Conservation (phyloP, 1,139 yeast genomes). For the Neolecta irregularis region DNA sequence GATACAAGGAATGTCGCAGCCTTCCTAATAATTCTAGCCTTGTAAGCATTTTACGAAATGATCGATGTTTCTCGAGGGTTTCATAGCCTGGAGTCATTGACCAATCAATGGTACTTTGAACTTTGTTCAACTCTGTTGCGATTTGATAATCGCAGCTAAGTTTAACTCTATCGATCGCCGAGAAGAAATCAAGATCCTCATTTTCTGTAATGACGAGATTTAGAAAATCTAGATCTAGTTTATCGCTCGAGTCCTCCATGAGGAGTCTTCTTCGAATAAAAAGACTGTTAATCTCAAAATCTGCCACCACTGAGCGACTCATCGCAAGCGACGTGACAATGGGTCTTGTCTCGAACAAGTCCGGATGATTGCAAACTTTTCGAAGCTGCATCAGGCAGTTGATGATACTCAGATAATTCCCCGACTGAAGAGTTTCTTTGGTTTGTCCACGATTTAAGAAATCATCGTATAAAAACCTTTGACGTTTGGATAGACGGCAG, state of each 20-base stretch:
- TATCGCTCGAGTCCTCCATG: constrained; percentile 20
- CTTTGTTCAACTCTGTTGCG: constrained; percentile 13
- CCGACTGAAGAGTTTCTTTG: constrained; percentile 81
- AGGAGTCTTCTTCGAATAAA: constrained; percentile 31
- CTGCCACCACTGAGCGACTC: constrained; percentile 43
- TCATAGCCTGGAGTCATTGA: constrained; percentile 27
- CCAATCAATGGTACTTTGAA: constrained; percentile 5
- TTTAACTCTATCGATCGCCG: constrained; percentile 9
- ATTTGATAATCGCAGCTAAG: constrained; percentile 27
- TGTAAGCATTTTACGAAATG: constrained; percentile 32
- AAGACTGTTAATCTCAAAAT: constrained; percentile 33
- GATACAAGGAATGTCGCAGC: constrained; percentile 42
- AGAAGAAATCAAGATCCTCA: constrained; percentile 30
- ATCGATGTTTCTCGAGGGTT: constrained; percentile 44
- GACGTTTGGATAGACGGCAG: constrained; percentile 85
- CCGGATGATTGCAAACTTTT: constrained; percentile 96
- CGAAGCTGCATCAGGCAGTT: constrained; percentile 96
- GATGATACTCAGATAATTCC: constrained; percentile 85
- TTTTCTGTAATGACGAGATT: constrained; percentile 43
- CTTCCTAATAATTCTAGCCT: constrained; percentile 37
- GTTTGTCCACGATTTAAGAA: constrained; percentile 96
- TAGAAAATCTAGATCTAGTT: constrained; percentile 40
- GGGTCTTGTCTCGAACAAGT: constrained; percentile 88
- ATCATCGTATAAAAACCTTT: constrained; percentile 82
- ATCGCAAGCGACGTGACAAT: constrained; percentile 79